Evolutionary conservation across 176 grass and related monocot genomes (phyloP), one percentile per base, ranked within the genome.

Genomic region (Phoenix roebelenii): DNA sequence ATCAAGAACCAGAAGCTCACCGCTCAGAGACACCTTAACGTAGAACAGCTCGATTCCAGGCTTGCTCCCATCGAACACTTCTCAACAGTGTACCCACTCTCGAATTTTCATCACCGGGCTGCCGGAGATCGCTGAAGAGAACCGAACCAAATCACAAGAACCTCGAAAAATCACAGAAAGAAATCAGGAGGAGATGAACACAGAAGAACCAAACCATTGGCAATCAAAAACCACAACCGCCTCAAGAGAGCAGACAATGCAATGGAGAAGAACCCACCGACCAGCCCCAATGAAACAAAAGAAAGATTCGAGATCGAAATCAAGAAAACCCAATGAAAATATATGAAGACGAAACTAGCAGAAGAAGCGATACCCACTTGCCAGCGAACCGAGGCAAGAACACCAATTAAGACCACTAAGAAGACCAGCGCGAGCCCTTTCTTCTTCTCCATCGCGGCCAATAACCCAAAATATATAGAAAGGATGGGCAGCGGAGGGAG

Each of bases 61-160:
- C 71, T 83, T 98, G 65, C 93, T 92, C 51, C 93, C 93, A 52
- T 98, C 93, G 62, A 98, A 98, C 73, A 93, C 82, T 1, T 98
- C 67, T 93, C 88, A 48, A 98, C 94, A 4, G 74, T 59, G 76
- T 98, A 98, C 49, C 94, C 94, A 39, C 88, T 72, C 82, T 98
- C 94, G 66, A 83, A 98, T 76, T 76, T 76, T 83, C 84, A 98
- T 74, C 79, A 79, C 67, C 0, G 84, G 69, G 29, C 85, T 77
- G 55, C 73, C 76, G 28, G 78, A 23, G 52, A 65, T 73, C 3
- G 78, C 69, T 73, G 78, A 17, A 70, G 77, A 51, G 28, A 30
- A 22, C 15, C 10, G 18, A 49, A 49, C 23, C 49, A 5, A 25
- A 52, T 30, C 5, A 53, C 35, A 54, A 18, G 28, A 53, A 59